phyloP scores from a whole-genome alignment of 73 alveolate species.

The Paramecium tetraurelia region DNA sequence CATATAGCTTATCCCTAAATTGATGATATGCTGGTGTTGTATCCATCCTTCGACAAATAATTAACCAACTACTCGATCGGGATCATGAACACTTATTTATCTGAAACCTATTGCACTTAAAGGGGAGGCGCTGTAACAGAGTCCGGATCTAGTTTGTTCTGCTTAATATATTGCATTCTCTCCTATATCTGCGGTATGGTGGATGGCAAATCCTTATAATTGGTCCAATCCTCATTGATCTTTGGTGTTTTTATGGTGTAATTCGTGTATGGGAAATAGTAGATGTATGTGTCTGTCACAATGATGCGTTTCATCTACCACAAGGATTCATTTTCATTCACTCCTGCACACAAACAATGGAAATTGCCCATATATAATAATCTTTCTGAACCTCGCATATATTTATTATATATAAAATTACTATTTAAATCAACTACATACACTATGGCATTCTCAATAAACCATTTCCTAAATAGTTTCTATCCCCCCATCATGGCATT shows the following conservation, averaged over 20 bases:
- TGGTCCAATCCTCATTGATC: not conserved
- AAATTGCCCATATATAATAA: slow-evolving; percentile 8
- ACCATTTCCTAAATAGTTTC: no score
- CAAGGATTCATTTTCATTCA: not conserved
- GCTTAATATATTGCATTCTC: not conserved
- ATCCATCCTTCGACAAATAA: not conserved
- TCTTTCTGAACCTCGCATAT: not conserved
- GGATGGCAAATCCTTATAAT: not conserved
- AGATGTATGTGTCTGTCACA: not conserved
- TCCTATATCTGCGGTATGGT: slow-evolving; percentile 10
- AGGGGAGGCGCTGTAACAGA: slow-evolving; percentile 1
- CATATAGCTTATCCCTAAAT: not conserved
- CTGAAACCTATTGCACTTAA: not conserved
- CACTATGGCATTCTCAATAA: no score
- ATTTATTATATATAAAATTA: no score
- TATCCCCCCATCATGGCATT: no score
- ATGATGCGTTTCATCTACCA: not conserved
- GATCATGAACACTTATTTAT: not conserved
- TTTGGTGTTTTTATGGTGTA: not conserved
- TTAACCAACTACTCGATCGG: not conserved
- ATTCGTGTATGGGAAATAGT: not conserved
- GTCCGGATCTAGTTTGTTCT: not conserved
- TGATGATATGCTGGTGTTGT: not conserved
- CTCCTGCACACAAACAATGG: not conserved
- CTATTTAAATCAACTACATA: not conserved